Evolutionary conservation across 2,329 filamentous ascomycete genomes (phyloP).

Genomic region (Trichoderma sp.): DNA sequence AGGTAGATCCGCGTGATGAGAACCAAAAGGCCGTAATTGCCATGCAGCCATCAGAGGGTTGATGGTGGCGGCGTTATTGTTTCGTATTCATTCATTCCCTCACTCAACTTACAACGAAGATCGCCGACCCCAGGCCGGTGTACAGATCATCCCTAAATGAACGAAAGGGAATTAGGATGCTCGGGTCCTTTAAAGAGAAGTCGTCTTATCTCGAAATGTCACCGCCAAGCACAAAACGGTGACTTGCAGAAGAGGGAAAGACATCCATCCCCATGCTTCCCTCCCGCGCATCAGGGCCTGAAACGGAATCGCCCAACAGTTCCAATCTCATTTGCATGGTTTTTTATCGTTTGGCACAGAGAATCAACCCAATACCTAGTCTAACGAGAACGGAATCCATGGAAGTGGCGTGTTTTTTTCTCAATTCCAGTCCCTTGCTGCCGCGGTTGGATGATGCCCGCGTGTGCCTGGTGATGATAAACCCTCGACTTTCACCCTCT

Average conservation of each 20-base stretch:
- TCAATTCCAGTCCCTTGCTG: not conserved
- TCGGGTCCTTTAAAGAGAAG: too few species aligned
- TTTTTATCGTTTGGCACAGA: too few species aligned
- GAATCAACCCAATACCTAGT: too few species aligned
- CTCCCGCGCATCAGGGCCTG: not conserved
- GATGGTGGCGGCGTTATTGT: constrained; percentile 11
- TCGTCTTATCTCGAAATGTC: not conserved
- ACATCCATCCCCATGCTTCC: not conserved
- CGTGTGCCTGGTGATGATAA: too few species aligned
- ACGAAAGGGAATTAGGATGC: not conserved
- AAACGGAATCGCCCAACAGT: not conserved
- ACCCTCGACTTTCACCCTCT: too few species aligned
- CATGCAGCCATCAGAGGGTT: constrained; percentile 8
- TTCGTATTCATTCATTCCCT: not conserved
- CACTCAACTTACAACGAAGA: not conserved
- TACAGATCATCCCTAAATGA: not conserved
- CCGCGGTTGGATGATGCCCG: too few species aligned
- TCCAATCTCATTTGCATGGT: too few species aligned
- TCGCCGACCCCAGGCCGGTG: not conserved
- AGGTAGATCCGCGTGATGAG: constrained; percentile 1
- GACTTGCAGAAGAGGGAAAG: not conserved
- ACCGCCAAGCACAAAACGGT: not conserved
- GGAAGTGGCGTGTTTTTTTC: not conserved
- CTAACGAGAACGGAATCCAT: not conserved
- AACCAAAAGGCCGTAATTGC: constrained; percentile 3